Base-by-base conservation (phyloP, 345 rosid genomes). In the Arabidopsis suecica region DNA sequence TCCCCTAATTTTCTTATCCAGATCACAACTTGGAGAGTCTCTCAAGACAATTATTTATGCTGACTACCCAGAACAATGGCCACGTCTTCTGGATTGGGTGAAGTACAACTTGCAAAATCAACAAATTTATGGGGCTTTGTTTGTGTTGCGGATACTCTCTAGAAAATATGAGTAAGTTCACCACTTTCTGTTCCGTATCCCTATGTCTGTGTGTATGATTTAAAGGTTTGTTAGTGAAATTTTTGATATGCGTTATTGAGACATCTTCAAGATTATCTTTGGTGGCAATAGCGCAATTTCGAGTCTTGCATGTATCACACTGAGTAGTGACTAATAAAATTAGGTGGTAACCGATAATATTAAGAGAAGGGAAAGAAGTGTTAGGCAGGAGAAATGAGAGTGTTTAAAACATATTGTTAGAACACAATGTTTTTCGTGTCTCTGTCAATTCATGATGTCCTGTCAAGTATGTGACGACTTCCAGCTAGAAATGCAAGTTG, bases 61-160 rank as follows among this genome's bases (percentile, higher is more conserved):
- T 56, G 99, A 96, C 85, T 96, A 96, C 80, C 99, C 99, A 0
- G 99, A 96, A 84, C 98, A 93, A 82, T 96, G 99, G 99, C 96
- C 98, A 1, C 89, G 69, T 51, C 96, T 96, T 67, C 88, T 96
- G 41, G 97, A 91, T 53, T 96, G 99, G 99, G 88, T 96, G 70
- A 89, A 93, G 80, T 90, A 74, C 84, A 91, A 88, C 79, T 80
- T 96, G 77, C 97, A 88, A 81, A 89, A 82, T 82, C 98, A 91
- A 72, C 95, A 96, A 83, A 91, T 93, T 47, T 91, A 89, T 70
- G 96, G 96, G 68, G 91, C 99, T 69, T 75, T 96, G 72, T 93
- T 87, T 80, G 95, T 96, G 68, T 78, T 93, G 81, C 88, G 98
- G 78, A 91, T 96, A 76, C 97, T 96, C 62, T 84, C 97, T 40